Base-by-base conservation (phyloP, 2,329 filamentous ascomycete genomes). In the Pyrenochaeta sp. region DNA sequence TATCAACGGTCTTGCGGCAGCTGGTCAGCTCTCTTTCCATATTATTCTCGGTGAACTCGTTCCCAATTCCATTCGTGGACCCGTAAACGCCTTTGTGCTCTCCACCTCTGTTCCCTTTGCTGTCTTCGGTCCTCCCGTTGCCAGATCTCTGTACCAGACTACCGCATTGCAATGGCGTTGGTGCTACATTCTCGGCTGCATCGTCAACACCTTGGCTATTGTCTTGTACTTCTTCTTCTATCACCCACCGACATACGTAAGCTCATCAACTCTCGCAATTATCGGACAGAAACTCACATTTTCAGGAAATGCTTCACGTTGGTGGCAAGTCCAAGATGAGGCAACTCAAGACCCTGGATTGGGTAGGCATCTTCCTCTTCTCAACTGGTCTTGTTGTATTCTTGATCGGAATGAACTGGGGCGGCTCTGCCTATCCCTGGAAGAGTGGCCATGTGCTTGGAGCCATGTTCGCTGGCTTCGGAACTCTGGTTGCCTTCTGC, bases 391-490 rank as follows among this genome's bases (percentile, higher is more conserved):
- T 77, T 2, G 73, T 72, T 4, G 61, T 78, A 0, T 72, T 79
- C 41, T 61, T 79, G 7, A 73, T 79, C 49, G 76, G 76, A 4
- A 64, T 79, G 40, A 75, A 73, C 17, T 78, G 67, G 68, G 70
- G 69, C 7, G 69, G 70, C n/a, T 59, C 51, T 2, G 46, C 57
- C 15, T 71, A 68, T 43, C 55, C 67, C 3, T 74, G 71, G 71
- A 55, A 56, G 24, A 64, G 58, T 15, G 63, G 55, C 8, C 64
- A 68, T 17, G 69, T 69, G 2, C 60, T 72, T 5, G 65, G 69
- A 3, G 63, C 71, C 2, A 47, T 72, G 3, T 58, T 71, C 24
- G 54, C 55, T 18, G 71, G 69, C 2, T 58, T 67, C 35, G 53
- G 57, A 11, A 61, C 61, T 9, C 45, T 72, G 14, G 61, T 68